These are phyloP conservation scores for Fusarium chlamydosporum DNA, from an alignment of 2,329 filamentous ascomycete genomes.

Conservation along the genomic window DNA sequence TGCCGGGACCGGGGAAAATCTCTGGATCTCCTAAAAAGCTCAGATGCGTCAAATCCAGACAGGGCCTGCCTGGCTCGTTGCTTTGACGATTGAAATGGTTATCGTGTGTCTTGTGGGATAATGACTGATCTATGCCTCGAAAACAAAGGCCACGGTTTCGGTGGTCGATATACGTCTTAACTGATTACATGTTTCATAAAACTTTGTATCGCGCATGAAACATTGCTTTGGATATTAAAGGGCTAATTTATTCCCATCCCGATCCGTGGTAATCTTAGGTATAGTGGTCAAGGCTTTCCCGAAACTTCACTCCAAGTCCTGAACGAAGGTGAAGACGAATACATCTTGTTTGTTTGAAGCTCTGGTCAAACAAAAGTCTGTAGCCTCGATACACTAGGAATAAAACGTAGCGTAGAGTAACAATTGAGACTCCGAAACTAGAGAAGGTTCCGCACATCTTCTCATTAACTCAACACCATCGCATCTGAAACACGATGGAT, in stretches of 20 bases:
- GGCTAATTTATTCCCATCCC: background rate
- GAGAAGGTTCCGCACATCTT: conserved; percentile 8
- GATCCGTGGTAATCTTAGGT: background rate
- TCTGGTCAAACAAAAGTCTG: conserved; percentile 19
- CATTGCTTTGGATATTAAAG: conserved; percentile 12
- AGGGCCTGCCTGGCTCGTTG: background rate
- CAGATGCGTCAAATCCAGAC: background rate
- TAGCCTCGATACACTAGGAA: conserved; percentile 10
- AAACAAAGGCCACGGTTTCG: background rate
- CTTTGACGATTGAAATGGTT: background rate
- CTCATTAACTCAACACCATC: conserved; percentile 14
- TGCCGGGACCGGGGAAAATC: background rate
- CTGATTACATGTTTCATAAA: conserved; percentile 9
- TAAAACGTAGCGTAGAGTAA: conserved; percentile 3
- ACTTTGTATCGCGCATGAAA: conserved; percentile 24
- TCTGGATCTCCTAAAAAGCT: background rate
- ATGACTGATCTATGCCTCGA: background rate
- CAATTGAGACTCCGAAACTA: background rate
- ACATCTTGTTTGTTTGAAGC: conserved; percentile 20
- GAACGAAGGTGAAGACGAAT: background rate
- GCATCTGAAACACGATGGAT: conserved; percentile 24
- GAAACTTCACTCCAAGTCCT: background rate
- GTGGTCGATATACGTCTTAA: background rate
- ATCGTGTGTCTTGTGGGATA: background rate
- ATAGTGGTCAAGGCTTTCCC: conserved; percentile 8